phyloP scores from a whole-genome alignment of 1,284 basidiomycete genomes.

The Malassezia cuniculi region DNA sequence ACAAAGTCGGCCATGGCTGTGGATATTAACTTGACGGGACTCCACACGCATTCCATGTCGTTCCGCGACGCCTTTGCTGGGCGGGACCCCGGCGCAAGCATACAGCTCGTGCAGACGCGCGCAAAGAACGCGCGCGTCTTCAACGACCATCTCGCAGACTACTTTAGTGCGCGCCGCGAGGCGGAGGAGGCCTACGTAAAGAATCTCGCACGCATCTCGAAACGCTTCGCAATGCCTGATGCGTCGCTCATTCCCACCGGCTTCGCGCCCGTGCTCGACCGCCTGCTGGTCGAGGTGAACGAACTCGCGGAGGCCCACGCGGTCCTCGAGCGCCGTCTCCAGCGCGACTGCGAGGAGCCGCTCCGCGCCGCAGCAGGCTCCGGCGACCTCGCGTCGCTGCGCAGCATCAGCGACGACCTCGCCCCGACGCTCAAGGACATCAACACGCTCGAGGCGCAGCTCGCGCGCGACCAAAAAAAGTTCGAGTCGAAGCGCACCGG shows the following conservation, averaged over 20 bases:
- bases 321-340: conserved; percentile 34
- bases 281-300: conserved; percentile 35
- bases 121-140: conserved; percentile 31
- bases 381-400: conserved; percentile 31
- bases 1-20: conserved; percentile 57
- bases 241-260: conserved; percentile 30
- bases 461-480: conserved; percentile 38
- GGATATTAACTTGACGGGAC: not conserved
- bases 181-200: conserved; percentile 49
- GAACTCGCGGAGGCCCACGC: conserved; percentile 34
- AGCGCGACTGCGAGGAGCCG: conserved; percentile 39
- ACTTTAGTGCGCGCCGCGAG: conserved; percentile 48
- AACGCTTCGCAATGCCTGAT: conserved; percentile 42
- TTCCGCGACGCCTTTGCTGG: conserved; percentile 6
- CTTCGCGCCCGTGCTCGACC: conserved; percentile 38
- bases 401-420: conserved; percentile 33
- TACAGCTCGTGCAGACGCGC: conserved; percentile 17
- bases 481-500: conserved; percentile 30
- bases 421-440: conserved; percentile 31
- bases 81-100: conserved; percentile 8
- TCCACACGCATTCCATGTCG: conserved; percentile 7
- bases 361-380: conserved; percentile 31
- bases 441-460: conserved; percentile 34
- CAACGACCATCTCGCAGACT: conserved; percentile 46
- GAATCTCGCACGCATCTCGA: conserved; percentile 48